These are phyloP conservation scores for Zostera marina DNA, from an alignment of 116 monocot genomes.

Conservation along the genomic window DNA sequence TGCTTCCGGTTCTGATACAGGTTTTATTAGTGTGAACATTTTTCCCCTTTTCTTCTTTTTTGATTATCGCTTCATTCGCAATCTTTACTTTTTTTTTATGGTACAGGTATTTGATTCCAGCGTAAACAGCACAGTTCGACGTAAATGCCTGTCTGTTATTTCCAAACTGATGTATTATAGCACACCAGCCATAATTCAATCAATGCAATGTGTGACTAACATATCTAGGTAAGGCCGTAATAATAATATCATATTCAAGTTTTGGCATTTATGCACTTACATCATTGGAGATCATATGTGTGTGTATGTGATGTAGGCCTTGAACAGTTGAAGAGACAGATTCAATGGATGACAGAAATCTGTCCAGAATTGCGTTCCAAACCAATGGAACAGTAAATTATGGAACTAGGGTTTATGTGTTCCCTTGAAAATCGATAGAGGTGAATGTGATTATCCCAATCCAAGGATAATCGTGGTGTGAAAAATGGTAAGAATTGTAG, in stretches of 20 bases:
- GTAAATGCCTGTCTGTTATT: constrained; percentile 84
- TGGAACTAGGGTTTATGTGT: too few relatives aligned
- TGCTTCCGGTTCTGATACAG: constrained; percentile 86
- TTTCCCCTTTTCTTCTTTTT: neutral
- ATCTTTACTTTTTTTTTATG: neutral
- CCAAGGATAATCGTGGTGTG: too few relatives aligned
- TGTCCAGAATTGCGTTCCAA: too few relatives aligned
- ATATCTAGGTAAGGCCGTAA: constrained; percentile 59
- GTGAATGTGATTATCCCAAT: too few relatives aligned
- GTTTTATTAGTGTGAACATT: constrained; percentile 10
- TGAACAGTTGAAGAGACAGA: too few relatives aligned
- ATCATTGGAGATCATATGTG: neutral
- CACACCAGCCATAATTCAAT: constrained; percentile 83
- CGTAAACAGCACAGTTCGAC: constrained; percentile 82
- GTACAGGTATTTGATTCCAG: constrained; percentile 43
- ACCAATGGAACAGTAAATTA: too few relatives aligned
- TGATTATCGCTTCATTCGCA: too few relatives aligned
- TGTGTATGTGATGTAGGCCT: too few relatives aligned
- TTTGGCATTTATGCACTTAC: neutral
- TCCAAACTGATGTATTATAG: constrained; percentile 93
- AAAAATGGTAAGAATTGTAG: too few relatives aligned
- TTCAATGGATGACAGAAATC: too few relatives aligned
- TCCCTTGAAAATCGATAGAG: too few relatives aligned
- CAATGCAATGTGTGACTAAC: constrained; percentile 57
- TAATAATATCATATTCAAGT: neutral